Conservation (phyloP, 495 filamentous ascomycete species). For the Penicillium simplicissimum region DNA sequence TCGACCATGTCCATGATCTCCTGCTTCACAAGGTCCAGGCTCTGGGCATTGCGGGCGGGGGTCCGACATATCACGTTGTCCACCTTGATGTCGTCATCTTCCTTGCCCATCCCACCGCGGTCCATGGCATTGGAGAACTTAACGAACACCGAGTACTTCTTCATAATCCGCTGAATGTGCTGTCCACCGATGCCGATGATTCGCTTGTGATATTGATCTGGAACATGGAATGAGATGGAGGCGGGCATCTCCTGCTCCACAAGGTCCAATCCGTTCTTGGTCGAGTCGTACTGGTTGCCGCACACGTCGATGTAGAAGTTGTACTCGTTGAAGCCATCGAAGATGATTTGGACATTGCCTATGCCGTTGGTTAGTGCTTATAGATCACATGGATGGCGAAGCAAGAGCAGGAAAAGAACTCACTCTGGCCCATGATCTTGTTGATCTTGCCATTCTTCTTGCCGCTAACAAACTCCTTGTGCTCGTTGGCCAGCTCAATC, state of each 20-base stretch:
- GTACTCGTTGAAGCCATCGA: conserved; percentile 98
- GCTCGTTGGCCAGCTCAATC: conserved; percentile 98
- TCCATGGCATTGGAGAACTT: conserved; percentile 99
- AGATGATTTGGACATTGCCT: conserved; percentile 97
- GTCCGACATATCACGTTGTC: conserved; percentile 99
- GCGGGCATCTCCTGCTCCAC: conserved; percentile 99
- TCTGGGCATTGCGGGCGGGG: conserved; percentile 94
- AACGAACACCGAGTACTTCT: conserved; percentile 99
- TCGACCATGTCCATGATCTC: conserved; percentile 99
- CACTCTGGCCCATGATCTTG: conserved; percentile 99
- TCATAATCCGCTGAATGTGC: conserved; percentile 99
- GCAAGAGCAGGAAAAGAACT: conserved; percentile 17
- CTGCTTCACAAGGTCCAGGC: conserved; percentile 93
- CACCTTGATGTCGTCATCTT: conserved; percentile 96
- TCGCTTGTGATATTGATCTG: conserved; percentile 99
- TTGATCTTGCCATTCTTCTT: conserved; percentile 99
- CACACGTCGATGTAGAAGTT: conserved; percentile 99
- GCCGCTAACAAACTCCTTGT: conserved; percentile 98
- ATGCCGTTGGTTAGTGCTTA: conserved; percentile 8
- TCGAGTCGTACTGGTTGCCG: conserved; percentile 84
- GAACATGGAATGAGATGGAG: conserved; percentile 98
- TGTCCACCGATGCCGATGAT: conserved; percentile 98
- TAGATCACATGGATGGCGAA: not conserved
- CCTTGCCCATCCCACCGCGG: conserved; percentile 86
- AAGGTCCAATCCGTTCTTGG: conserved; percentile 84